Evolutionary conservation across 1,284 basidiomycete species (phyloP).

Genomic region (Austroboletus niveus): DNA sequence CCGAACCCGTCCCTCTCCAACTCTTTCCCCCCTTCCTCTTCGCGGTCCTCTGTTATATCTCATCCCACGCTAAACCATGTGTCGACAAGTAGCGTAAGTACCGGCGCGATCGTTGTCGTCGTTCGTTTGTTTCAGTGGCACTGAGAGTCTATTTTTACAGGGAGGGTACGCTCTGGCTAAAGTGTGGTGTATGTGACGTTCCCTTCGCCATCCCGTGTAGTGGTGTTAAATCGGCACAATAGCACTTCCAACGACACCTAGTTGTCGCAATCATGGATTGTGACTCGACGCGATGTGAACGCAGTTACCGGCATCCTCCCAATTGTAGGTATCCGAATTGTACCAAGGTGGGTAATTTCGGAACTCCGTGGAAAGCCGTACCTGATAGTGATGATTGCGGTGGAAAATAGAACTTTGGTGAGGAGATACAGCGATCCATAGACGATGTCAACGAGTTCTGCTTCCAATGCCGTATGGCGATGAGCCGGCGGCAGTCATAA

Average conservation of each 20-base stretch:
- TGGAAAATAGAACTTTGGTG: constrained; percentile 46
- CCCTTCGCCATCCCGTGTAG: constrained; percentile 1
- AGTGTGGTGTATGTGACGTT: constrained; percentile 54
- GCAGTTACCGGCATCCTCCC: constrained; percentile 58
- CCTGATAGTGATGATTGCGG: constrained; percentile 9
- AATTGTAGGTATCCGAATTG: constrained; percentile 52
- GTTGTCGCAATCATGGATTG: constrained; percentile 70
- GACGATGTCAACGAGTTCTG: constrained; percentile 59
- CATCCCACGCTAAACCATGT: constrained; percentile 38
- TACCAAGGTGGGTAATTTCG: constrained; percentile 43
- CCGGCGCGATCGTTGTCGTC: background rate
- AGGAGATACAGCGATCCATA: constrained; percentile 53
- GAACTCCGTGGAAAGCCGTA: constrained; percentile 9
- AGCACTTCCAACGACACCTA: constrained; percentile 74
- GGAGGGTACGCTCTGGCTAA: constrained; percentile 68
- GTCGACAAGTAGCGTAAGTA: constrained; percentile 55
- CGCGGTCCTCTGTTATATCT: constrained; percentile 1
- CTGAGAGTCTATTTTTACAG: constrained; percentile 36
- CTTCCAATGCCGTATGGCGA: constrained; percentile 49
- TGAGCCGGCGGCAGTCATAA: constrained; percentile 32
- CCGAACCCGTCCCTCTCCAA: constrained; percentile 15
- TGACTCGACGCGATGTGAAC: constrained; percentile 56
- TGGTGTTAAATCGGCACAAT: constrained; percentile 6
- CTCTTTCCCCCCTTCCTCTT: constrained; percentile 4
- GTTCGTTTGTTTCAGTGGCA: background rate